phyloP scores from a whole-genome alignment of 2,329 filamentous ascomycete species.

The Talaromyces pinophilus region DNA sequence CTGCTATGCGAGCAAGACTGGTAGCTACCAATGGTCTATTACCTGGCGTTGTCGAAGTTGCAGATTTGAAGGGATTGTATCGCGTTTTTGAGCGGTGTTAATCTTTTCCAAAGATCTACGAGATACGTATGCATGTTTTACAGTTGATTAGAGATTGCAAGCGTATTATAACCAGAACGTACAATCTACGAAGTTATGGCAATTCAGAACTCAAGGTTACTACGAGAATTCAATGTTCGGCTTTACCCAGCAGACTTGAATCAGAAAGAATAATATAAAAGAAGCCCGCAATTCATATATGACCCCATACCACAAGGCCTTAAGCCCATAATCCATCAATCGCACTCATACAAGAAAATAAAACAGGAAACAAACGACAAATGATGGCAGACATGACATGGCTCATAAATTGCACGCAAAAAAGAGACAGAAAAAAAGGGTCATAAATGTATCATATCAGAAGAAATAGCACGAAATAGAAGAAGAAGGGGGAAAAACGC shows the following conservation, averaged over 20 bases:
- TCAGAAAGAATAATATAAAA: background rate
- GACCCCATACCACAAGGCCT: background rate
- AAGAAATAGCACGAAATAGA: background rate
- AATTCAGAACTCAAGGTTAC: background rate
- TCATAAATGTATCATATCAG: slow-evolving; percentile 6
- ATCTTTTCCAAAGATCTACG: slow-evolving; percentile 27
- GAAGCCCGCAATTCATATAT: background rate
- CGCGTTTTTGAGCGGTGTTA: slow-evolving; percentile 92
- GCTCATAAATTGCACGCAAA: background rate
- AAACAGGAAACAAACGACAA: background rate
- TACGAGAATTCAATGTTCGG: background rate
- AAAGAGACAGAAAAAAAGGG: background rate
- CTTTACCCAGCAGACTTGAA: too few species aligned
- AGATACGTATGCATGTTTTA: background rate
- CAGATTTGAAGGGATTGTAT: slow-evolving; percentile 89
- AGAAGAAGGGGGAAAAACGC: background rate
- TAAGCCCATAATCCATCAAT: background rate
- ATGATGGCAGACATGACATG: background rate
- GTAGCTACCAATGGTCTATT: slow-evolving; percentile 79
- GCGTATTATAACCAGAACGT: background rate
- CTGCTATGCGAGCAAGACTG: slow-evolving; percentile 78
- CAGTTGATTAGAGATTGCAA: background rate
- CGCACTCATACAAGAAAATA: background rate
- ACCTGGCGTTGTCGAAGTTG: slow-evolving; percentile 79
- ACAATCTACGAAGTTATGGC: background rate